Evolutionary conservation across 768 basidiomycete genomes (phyloP).

Genomic region (Termitomyces sp.): DNA sequence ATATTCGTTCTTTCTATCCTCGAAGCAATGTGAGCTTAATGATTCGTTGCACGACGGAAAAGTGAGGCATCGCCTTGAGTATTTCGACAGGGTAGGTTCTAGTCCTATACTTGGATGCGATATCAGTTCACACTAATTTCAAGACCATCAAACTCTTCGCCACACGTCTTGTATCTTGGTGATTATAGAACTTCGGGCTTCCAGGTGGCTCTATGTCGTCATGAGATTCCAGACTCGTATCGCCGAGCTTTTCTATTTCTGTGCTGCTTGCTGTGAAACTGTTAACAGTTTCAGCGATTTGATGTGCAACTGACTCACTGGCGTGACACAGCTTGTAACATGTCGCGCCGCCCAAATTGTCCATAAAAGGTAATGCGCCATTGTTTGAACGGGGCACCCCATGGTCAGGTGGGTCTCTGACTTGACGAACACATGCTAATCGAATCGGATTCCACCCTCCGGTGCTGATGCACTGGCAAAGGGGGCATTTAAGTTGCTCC

Average conservation of each 20-base stretch:
- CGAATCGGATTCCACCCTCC: no score
- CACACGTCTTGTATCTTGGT: background rate
- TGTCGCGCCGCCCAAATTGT: background rate
- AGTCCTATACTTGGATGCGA: background rate
- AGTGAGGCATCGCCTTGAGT: background rate
- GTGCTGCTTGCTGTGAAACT: no score
- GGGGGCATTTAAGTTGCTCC: background rate
- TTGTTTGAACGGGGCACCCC: no score
- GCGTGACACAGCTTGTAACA: background rate
- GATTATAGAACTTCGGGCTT: background rate
- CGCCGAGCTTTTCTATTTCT: background rate
- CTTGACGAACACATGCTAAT: background rate
- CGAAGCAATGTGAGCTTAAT: background rate
- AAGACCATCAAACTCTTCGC: background rate
- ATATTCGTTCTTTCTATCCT: no score
- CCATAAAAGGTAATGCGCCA: background rate
- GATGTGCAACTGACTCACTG: background rate
- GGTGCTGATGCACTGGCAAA: background rate
- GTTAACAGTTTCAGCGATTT: no score
- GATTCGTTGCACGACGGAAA: background rate
- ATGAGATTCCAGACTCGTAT: no score
- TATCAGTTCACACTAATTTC: background rate
- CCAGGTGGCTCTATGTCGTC: background rate
- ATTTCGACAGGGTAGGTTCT: no score
- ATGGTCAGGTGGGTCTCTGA: background rate